Conservation (phyloP, 1,139 yeast species). For the Magnusiomyces fungicola region DNA sequence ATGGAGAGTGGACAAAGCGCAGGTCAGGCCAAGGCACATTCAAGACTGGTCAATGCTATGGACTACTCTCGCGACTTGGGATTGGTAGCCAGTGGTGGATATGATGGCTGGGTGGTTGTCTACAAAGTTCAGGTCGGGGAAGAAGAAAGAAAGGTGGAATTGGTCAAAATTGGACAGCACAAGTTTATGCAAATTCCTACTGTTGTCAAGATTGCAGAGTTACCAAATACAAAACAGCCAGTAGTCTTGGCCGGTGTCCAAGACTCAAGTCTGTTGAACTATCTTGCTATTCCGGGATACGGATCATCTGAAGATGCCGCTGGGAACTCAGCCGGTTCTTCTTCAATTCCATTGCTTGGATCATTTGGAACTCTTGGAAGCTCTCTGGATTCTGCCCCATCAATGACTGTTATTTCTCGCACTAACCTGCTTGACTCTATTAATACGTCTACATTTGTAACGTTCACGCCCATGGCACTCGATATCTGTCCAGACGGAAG, state of each 20-base stretch:
- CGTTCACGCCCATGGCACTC: conserved; percentile 13
- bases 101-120: conserved; percentile 10
- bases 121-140: background rate
- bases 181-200: conserved; percentile 13
- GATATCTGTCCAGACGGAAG: conserved; percentile 7
- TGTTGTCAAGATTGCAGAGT: conserved; percentile 8
- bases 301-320: background rate
- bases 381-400: background rate
- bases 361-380: background rate
- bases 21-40: conserved; percentile 9
- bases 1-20: conserved; percentile 4
- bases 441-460: conserved; percentile 5
- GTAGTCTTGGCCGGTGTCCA: conserved; percentile 10
- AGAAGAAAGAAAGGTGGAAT: conserved; percentile 1
- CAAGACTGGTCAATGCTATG: conserved; percentile 7
- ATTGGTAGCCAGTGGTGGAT: conserved; percentile 9
- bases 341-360: background rate
- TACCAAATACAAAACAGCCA: background rate
- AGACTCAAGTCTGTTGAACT: conserved; percentile 13
- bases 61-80: conserved; percentile 2
- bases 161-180: conserved; percentile 6
- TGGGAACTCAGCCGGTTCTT: background rate
- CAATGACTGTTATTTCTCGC: conserved; percentile 1
- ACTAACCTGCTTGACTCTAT: conserved; percentile 11
- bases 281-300: background rate